These are phyloP conservation scores for Paecilomyces variotii DNA, from an alignment of 2,329 filamentous ascomycete species.

Conservation along the genomic window DNA sequence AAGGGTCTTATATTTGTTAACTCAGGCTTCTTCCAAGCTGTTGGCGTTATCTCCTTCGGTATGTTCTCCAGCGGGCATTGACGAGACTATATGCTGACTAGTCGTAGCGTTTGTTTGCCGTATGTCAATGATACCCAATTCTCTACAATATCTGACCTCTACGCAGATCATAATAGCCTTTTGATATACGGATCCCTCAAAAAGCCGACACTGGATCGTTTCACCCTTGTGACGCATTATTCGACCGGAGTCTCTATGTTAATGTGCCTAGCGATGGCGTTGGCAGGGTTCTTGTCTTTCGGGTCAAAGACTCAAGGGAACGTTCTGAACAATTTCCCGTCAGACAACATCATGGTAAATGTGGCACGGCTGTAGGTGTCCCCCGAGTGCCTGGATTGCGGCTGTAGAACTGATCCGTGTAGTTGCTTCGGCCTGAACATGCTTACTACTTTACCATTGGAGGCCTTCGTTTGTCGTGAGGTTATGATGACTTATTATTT, in stretches of 20 bases:
- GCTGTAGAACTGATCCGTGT: conserved; percentile 11
- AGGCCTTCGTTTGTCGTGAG: conserved; percentile 95
- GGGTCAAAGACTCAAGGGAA: conserved; percentile 89
- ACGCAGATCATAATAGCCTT: conserved; percentile 79
- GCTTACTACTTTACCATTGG: conserved; percentile 91
- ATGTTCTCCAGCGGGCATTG: conserved; percentile 11
- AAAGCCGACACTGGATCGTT: conserved; percentile 92
- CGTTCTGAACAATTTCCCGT: conserved; percentile 94
- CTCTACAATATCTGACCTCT: conserved; percentile 12
- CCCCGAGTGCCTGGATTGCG: neutral
- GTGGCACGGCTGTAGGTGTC: conserved; percentile 64
- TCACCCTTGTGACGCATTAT: conserved; percentile 86
- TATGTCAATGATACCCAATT: conserved; percentile 24
- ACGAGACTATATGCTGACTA: conserved; percentile 22
- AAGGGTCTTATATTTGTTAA: conserved; percentile 69
- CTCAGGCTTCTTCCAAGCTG: conserved; percentile 83
- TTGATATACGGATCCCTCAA: conserved; percentile 93
- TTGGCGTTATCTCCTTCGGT: conserved; percentile 98
- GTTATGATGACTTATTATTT: conserved; percentile 87
- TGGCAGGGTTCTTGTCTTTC: conserved; percentile 86
- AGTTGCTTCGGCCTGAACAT: conserved; percentile 95
- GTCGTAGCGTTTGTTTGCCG: conserved; percentile 57
- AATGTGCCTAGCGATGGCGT: conserved; percentile 82
- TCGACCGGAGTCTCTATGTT: conserved; percentile 83
- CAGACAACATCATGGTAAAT: conserved; percentile 87